These are phyloP conservation scores for Moesziomyces parantarcticus DNA, from an alignment of 1,284 basidiomycete species.

Conservation along the genomic window DNA sequence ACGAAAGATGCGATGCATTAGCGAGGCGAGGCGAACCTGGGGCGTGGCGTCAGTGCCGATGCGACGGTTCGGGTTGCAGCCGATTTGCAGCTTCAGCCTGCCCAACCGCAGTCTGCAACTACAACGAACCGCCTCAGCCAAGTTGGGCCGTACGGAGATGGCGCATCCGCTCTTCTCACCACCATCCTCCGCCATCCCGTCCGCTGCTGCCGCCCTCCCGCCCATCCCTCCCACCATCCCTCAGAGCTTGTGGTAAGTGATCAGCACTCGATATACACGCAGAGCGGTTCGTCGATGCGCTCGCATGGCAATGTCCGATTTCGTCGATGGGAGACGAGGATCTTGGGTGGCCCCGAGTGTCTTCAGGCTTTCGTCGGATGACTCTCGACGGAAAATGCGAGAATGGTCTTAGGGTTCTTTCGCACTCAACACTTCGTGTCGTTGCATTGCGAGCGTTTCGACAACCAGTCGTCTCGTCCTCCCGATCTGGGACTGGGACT, in stretches of 20 bases:
- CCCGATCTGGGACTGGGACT: no score
- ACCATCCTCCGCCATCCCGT: slow-evolving; percentile 34
- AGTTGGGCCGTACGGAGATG: background rate
- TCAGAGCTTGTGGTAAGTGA: slow-evolving; percentile 49
- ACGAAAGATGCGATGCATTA: background rate
- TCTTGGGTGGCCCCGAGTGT: no score
- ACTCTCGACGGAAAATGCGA: no score
- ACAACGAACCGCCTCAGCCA: background rate
- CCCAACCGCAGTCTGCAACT: no score
- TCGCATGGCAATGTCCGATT: background rate
- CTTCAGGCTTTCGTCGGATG: no score
- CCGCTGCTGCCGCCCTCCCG: slow-evolving; percentile 24
- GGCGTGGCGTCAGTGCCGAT: background rate
- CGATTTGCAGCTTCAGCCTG: background rate
- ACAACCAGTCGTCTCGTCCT: no score
- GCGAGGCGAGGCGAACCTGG: background rate
- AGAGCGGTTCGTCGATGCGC: no score
- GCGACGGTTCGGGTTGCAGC: background rate
- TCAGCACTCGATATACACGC: background rate
- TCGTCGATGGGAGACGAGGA: no score
- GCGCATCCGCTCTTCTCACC: slow-evolving; percentile 9
- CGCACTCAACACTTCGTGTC: no score
- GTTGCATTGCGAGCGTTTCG: no score
- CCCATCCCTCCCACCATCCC: slow-evolving; percentile 23
- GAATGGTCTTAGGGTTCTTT: no score